Evolutionary conservation across 345 rosid species (phyloP), one percentile per base, ranked within the genome.

Genomic region (Salix viminalis): DNA sequence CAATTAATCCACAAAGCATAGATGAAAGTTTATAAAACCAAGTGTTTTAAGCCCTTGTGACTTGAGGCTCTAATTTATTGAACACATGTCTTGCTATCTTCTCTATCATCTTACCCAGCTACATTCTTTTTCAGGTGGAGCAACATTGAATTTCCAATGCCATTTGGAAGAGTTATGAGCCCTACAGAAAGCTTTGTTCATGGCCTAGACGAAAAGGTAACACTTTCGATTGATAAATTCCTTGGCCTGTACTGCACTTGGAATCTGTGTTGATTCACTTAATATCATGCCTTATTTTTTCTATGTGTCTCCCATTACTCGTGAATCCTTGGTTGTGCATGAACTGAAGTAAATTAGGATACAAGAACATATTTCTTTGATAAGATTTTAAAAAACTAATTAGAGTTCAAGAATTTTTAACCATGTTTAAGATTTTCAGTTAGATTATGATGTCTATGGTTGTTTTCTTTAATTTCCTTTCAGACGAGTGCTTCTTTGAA

Each of bases 401-500:
- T n/a, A 28, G 67, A 32, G 26, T 13, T 61, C 37, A 39, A 24
- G 18, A 7, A 0, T 4, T 14, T 62, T 24, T 13, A 19, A 24
- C n/a, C 16, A 28, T 41, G 41, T 54, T 61, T 65, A 34, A 21
- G 19, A 44, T 36, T 34, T 42, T 67, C 46, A 28, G 12, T 26
- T 14, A 71, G 75, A 23, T 26, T 19, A 21, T 23, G 34, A 42
- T n/a, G 56, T 34, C 61, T 30, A 2, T 79, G 23, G 5, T 16
- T 26, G 5, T 32, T 50, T 44, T 19, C 44, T 36, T 61, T 48
- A 15, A 21, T 61, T 75, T 79, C 52, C 64, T 81, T 85, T 84
- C 89, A 95, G 99, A 96, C 98, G 44, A 93, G 97, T 84, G 96
- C 99, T 71, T 93, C 99, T 42, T 87, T 96, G 89, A 96, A 93